Base-by-base conservation (phyloP, 345 rosid species). In the Camelina hispida region DNA sequence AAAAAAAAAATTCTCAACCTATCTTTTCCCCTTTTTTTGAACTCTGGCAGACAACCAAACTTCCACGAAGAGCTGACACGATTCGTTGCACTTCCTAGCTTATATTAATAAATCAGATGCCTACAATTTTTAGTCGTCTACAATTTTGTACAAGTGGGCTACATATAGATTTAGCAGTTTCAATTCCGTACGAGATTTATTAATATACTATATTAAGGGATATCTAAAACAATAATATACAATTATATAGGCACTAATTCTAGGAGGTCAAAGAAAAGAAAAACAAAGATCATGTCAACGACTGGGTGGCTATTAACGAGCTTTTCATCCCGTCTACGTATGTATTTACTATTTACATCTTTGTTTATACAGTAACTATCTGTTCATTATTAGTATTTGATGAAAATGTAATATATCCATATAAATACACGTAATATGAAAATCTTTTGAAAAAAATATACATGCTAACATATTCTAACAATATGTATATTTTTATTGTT, bases 31-130 rank as follows among this genome's bases (percentile, higher is more conserved):
- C 1, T 53, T 32, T 56, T 56, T 47, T 20, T 8, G 3, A 57
- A 37, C n/a, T 74, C 18, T 66, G 78, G 78, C 78, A 67, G 54
- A 75, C 73, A 50, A 67, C 68, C 73, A 75, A 75, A 75, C 73
- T 58, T 75, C 79, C 73, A 75, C 73, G 40, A 67, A 67, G 14
- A 35, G 14, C 35, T 59, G 61, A 67, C 37, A 48, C 73, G 46
- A 75, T 75, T 75, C 67, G 73, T 30, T 67, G 47, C 53, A 66
- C 4, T 14, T 74, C n/a, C 46, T 73, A 46, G 66, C 7, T 55
- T 64, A 34, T 43, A 32, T 55, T 60, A 60, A 50, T 59, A 71
- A 22, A 59, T 15, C 28, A 37, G 42, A 23, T 22, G 38, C 14
- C 34, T 9, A 48, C 4, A 59, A 7, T 37, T 60, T 60, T 25